Conservation (phyloP, 805 yeast genomes). For the Ogataea trehaloabstinens region DNA sequence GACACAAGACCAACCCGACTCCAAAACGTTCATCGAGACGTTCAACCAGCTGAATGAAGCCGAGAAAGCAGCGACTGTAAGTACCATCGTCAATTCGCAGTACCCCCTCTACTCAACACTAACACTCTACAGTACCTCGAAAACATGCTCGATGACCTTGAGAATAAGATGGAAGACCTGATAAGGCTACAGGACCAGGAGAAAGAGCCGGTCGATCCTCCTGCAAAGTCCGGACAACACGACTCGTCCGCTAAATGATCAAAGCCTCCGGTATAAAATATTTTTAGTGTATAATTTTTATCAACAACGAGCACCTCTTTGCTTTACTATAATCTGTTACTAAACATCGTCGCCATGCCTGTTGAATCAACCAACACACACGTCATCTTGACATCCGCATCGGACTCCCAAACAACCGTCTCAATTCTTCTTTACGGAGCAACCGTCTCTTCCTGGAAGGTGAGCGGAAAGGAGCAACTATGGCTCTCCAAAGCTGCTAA, state of each 20-base stretch:
- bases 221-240: no score
- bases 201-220: not conserved
- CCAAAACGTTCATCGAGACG: constrained; percentile 48
- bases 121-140: constrained; percentile 43
- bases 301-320: no score
- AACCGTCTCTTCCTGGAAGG: constrained; percentile 78
- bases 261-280: no score
- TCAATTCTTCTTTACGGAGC: constrained; percentile 85
- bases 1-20: constrained; percentile 12
- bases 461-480: constrained; percentile 71
- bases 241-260: no score
- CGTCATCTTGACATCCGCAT: constrained; percentile 59
- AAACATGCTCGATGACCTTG: constrained; percentile 60
- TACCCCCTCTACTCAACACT: not conserved
- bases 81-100: constrained; percentile 15
- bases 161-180: constrained; percentile 61
- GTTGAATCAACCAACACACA: constrained; percentile 63
- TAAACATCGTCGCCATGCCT: constrained; percentile 50
- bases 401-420: constrained; percentile 51
- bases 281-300: no score
- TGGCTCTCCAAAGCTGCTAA: constrained; percentile 80
- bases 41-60: constrained; percentile 64
- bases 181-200: constrained; percentile 11
- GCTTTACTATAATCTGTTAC: no score
- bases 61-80: constrained; percentile 56